Base-by-base conservation (phyloP, 495 filamentous ascomycete species). In the Immersiella caudata region DNA sequence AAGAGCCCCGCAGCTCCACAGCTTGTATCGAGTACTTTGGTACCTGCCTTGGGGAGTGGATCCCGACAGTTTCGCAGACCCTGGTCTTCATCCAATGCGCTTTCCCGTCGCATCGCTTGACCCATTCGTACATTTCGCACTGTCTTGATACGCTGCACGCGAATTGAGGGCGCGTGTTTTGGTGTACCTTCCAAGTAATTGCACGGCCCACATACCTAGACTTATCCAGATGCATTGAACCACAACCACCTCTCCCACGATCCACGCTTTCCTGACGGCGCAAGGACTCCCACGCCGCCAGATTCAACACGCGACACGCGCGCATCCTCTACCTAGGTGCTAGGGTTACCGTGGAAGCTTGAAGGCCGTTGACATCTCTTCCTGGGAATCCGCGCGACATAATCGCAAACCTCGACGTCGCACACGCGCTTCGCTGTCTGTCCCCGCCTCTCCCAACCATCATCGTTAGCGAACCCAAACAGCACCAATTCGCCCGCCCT, bases 361-460 rank as follows among this genome's bases (percentile, higher is more conserved):
- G 26, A 16, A 14, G 14, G 20, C 21, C 40, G 33, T 50, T 24
- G 4, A 1, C 8, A 21, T 26, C 9, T 46, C 40, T 33, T 2
- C 36, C 36, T 46, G 40, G 5, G 40, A 18, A 46, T 12, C 16
- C 16, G 40, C 40, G 40, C 40, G 40, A 22, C 9, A 35, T 20
- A 52, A 54, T 50, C 22, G n/a, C 22, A n/a, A 62, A 62, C 46
- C 20, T 27, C n/a, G 22, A 67, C 21, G 56, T 70, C 61, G 56
- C 65, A 65, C 60, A 61, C 64, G n/a, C 65, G 46, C 68, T 61
- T 61, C 25, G 18, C 40, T 5, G 29, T n/a, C 54, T 49, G 36
- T 26, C 60, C 40, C 59, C 60, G 60, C 21, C 59, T 33, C 36
- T 21, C 8, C 59, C 36, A 24, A 7, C 49, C 25, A 35, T 35